Conservation (phyloP, 139 green algal species). For the Volvox africanus region DNA sequence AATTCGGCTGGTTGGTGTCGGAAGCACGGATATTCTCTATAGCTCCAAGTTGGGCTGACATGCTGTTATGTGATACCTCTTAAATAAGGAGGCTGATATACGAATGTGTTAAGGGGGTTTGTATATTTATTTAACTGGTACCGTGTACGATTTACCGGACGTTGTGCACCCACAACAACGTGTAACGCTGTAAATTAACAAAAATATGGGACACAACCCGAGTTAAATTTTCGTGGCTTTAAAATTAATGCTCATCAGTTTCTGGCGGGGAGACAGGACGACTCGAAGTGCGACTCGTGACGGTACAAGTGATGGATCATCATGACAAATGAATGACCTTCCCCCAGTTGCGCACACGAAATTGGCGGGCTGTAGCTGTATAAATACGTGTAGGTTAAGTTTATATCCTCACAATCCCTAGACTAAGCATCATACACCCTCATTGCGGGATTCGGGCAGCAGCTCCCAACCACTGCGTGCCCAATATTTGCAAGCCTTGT, state of each 20-base stretch:
- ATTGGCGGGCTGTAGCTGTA: background rate
- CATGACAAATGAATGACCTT: slow-evolving; percentile 13
- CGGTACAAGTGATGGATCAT: background rate
- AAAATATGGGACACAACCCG: background rate
- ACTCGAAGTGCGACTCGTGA: background rate
- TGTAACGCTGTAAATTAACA: background rate
- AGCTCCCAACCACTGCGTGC: slow-evolving; percentile 16
- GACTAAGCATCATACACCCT: background rate
- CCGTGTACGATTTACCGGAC: background rate
- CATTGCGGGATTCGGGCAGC: slow-evolving; percentile 12
- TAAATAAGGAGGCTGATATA: too few relatives aligned
- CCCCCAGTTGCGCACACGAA: slow-evolving; percentile 4
- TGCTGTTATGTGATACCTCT: too few relatives aligned
- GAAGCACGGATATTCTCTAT: too few relatives aligned
- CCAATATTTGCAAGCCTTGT: background rate
- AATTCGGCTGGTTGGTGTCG: too few relatives aligned
- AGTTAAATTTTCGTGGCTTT: background rate
- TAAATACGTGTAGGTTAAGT: background rate
- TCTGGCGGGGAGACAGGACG: background rate
- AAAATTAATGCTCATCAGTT: background rate
- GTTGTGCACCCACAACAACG: slow-evolving; percentile 5
- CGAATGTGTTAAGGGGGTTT: too few relatives aligned
- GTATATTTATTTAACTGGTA: background rate
- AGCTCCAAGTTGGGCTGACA: too few relatives aligned
- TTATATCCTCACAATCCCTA: background rate